Conservation (phyloP, 441 rosid species). For the Pelargonium australe region DNA sequence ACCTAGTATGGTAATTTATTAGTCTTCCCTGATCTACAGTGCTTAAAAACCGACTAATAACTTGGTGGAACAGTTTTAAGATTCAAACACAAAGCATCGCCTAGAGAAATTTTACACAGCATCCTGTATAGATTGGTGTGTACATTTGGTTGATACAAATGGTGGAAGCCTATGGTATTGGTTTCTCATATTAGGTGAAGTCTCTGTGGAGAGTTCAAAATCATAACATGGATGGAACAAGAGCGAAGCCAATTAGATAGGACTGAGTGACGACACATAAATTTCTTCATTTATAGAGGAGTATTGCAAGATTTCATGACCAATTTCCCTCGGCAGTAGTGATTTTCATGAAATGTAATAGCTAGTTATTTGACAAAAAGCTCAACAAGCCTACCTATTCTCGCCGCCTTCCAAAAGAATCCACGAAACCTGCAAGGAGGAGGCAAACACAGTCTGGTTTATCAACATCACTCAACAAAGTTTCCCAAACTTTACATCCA, state of each 20-base stretch:
- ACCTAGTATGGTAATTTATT: neutral
- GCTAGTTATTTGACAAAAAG: neutral
- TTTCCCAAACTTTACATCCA: neutral
- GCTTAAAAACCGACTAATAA: neutral
- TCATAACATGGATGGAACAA: neutral
- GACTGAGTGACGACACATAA: too few relatives aligned
- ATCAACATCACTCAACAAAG: neutral
- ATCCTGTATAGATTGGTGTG: neutral
- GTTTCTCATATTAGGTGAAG: neutral
- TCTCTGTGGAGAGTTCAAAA: neutral
- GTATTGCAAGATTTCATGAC: neutral
- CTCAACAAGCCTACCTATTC: constrained; percentile 54
- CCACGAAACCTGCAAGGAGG: constrained; percentile 63
- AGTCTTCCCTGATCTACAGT: neutral
- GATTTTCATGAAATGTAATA: neutral
- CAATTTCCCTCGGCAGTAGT: neutral
- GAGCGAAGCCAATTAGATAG: neutral
- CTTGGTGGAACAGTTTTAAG: neutral
- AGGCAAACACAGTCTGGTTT: too few relatives aligned
- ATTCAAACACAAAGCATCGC: neutral
- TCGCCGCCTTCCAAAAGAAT: constrained; percentile 94
- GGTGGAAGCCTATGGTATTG: neutral
- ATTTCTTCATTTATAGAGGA: neutral
- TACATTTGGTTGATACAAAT: neutral
- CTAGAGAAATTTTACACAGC: neutral